Percentiles rank a stretch among this genome's conserved stretches.
Conservation (phyloP, 2,329 filamentous ascomycete genomes). For the Aphanocladium album region DNA sequence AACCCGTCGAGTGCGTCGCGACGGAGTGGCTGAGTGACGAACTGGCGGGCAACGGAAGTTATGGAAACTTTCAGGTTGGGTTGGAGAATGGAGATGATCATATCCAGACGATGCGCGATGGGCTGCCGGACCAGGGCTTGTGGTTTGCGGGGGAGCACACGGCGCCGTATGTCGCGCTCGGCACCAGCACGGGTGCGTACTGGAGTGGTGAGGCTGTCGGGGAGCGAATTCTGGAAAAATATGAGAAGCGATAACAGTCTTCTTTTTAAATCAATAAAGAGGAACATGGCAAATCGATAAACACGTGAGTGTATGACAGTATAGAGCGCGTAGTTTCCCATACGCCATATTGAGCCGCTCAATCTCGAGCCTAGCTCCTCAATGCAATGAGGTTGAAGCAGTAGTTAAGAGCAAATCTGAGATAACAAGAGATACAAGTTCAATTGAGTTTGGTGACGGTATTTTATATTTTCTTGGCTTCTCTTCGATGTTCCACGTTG, state of each 20-base stretch:
- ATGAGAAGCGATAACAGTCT: conserved; percentile 35
- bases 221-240: conserved; percentile 54
- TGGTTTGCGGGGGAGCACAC: conserved; percentile 93
- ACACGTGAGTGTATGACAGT: no score
- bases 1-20: conserved; percentile 58
- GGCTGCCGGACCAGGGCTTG: conserved; percentile 60
- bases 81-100: conserved; percentile 65
- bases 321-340: no score
- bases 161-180: conserved; percentile 80
- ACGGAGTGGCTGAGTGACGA: conserved; percentile 77
- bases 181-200: conserved; percentile 85
- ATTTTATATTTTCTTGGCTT: no score
- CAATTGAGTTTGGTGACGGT: no score
- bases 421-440: no score
- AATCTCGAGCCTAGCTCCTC: no score
- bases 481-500: no score
- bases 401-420: no score
- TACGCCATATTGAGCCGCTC: no score
- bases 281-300: no score
- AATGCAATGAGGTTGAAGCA: no score
- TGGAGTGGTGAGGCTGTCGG: conserved; percentile 83
- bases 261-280: no score
- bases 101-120: conserved; percentile 59
- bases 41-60: conserved; percentile 75
- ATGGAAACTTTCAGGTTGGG: conserved; percentile 79